These are phyloP conservation scores for Forsythia viridissima DNA, from an alignment of 257 asterid species.

Conservation along the genomic window DNA sequence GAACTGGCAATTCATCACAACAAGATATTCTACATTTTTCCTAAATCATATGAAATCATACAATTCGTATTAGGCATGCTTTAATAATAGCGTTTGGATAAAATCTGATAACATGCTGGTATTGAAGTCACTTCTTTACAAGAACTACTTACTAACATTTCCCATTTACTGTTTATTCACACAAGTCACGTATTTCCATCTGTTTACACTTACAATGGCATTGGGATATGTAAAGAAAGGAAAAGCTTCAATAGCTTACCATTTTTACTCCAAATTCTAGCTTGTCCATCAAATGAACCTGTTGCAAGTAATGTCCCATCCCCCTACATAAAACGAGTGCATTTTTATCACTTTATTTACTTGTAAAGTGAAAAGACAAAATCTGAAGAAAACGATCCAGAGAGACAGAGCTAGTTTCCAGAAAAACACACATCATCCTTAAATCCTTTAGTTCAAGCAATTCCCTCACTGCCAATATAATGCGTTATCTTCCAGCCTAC, in stretches of 20 bases:
- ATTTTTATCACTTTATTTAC: neutral
- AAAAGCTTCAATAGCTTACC: conserved; percentile 22
- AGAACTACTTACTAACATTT: too few species aligned
- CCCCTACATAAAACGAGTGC: conserved; percentile 17
- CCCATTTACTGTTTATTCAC: too few species aligned
- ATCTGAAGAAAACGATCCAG: neutral
- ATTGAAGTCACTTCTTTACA: too few species aligned
- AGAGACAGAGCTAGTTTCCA: neutral
- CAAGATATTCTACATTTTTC: too few species aligned
- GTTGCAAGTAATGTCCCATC: conserved; percentile 40
- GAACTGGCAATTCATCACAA: too few species aligned
- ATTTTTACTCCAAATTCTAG: conserved; percentile 36
- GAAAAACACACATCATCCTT: neutral
- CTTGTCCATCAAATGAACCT: conserved; percentile 34
- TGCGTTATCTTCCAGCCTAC: neutral
- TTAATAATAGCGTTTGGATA: too few species aligned
- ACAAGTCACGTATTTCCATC: too few species aligned
- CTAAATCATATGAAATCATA: too few species aligned
- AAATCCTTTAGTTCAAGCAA: neutral
- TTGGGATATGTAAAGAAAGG: too few species aligned
- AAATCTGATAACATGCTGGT: too few species aligned
- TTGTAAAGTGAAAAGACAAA: neutral
- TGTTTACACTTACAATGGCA: too few species aligned
- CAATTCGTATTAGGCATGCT: too few species aligned
- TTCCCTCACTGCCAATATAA: neutral